Percentiles rank a stretch among this genome's conserved stretches.
These are phyloP conservation scores for Wickerhamiella domercqiae DNA, from an alignment of 805 yeast genomes.

Conservation along the genomic window DNA sequence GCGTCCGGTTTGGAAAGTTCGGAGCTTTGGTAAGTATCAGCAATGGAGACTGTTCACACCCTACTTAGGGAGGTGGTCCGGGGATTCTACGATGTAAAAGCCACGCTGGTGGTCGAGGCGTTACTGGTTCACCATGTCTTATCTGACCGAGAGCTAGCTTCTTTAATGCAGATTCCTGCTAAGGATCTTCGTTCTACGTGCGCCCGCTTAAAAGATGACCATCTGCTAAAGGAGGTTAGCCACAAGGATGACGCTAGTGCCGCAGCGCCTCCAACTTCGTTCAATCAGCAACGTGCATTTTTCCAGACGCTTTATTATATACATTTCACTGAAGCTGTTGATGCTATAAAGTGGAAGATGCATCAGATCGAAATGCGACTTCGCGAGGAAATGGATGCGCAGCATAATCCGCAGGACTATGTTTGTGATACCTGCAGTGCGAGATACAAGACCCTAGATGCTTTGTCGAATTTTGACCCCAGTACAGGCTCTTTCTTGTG, in stretches of 20 bases:
- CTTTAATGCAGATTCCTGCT: conserved; percentile 64
- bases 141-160: conserved; percentile 80
- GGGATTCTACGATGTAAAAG: conserved; percentile 76
- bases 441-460: conserved; percentile 75
- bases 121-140: conserved; percentile 74
- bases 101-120: conserved; percentile 75
- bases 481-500: conserved; percentile 73
- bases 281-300: conserved; percentile 46
- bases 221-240: conserved; percentile 33
- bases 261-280: no score
- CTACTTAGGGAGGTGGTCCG: conserved; percentile 67
- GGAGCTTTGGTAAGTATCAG: no score
- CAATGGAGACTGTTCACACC: conserved; percentile 31
- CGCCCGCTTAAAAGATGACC: conserved; percentile 69
- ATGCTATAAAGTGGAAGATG: conserved; percentile 91
- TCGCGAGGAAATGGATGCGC: conserved; percentile 69
- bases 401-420: conserved; percentile 86
- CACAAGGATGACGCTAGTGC: conserved; percentile 38
- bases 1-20: no score
- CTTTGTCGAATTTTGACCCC: conserved; percentile 62
- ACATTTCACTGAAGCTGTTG: conserved; percentile 85
- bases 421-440: conserved; percentile 75
- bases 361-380: conserved; percentile 67
- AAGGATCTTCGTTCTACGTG: conserved; percentile 77
- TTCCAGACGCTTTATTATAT: conserved; percentile 72